Base-by-base conservation (phyloP, 2,329 filamentous ascomycete species). In the Cytospora chrysosperma region DNA sequence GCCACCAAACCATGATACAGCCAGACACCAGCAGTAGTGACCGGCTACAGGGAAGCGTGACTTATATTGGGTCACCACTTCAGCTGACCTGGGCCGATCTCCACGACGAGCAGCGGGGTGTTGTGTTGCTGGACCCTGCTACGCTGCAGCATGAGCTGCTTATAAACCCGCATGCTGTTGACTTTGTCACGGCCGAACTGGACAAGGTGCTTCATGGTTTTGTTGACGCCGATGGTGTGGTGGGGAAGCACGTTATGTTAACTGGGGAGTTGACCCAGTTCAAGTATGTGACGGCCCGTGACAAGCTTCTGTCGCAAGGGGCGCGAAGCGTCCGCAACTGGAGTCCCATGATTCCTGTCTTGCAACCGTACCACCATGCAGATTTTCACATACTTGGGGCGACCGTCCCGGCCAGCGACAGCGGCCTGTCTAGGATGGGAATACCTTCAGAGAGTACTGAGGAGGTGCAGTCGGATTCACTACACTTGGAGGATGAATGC, bases 31-130 rank as follows among this genome's bases (percentile, higher is more conserved):
- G 43, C 26, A 65, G n/a, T 28, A 28, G 27, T n/a, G 57, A 61
- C 52, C 58, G 54, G 26, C 65, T 69, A 8, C 65, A 61, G 24
- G 73, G 73, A 24, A 73, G 71, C 43, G 51, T 75, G 34, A 72
- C 70, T 0, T 75, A 75, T 50, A 62, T 75, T 17, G 73, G 73
- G 24, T 67, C 72, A 10, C 73, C 73, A 17, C 62, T 73, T 53
- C 72, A 74, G 65, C 63, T 74, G 40, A 72, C 67, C n/a, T 75
- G 72, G 73, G 68, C 68, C 4, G 73, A 75, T 54, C 67, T 74
- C n/a, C 62, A 65, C 50, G 73, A 75, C 55, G 67, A 69, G 17
- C 56, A 69, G 59, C 69, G 66, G 13, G 73, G 73, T 10, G 72
- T 70, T 24, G 62, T 74, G 19, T 64, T 74, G 47, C 63, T 74